Percentiles rank a stretch among this genome's conserved stretches.
Conservation (phyloP, 2,329 filamentous ascomycete genomes). For the Clathrospora elynae region DNA sequence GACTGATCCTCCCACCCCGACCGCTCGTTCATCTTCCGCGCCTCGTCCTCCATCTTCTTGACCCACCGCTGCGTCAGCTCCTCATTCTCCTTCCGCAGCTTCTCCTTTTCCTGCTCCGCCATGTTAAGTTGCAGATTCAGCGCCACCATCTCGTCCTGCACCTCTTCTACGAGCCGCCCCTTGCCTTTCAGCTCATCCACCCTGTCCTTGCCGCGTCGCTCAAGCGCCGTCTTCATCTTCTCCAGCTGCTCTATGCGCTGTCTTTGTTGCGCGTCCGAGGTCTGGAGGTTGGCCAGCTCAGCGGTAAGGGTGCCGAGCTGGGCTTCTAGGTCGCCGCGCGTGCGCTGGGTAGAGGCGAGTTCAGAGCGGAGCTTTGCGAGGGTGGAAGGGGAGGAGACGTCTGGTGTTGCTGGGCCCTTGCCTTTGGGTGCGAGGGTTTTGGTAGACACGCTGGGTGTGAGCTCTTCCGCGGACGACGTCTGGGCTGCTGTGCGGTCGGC, state of each 20-base stretch:
- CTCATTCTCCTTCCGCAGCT: conserved; percentile 80
- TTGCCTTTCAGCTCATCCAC: conserved; percentile 87
- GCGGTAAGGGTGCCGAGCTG: conserved; percentile 66
- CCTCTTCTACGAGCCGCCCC: conserved; percentile 79
- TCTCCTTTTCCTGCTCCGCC: conserved; percentile 75
- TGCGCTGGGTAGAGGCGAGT: conserved; percentile 75
- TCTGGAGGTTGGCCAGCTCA: conserved; percentile 68
- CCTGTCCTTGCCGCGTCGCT: conserved; percentile 73
- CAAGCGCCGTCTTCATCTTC: conserved; percentile 65
- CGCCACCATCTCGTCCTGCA: conserved; percentile 91
- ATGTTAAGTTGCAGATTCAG: conserved; percentile 87
- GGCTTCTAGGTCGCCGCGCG: conserved; percentile 69
- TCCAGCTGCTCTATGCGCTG: conserved; percentile 67
- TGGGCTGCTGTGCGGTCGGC: conserved; percentile 52
- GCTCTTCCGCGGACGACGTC: conserved; percentile 29
- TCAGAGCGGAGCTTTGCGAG: conserved; percentile 59
- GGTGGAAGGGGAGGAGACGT: conserved; percentile 21
- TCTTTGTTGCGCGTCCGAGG: conserved; percentile 63
- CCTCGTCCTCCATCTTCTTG: conserved; percentile 82
- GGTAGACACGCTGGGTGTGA: conserved; percentile 22
- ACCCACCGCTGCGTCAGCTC: conserved; percentile 92
- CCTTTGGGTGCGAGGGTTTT: conserved; percentile 34
- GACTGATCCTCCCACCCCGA: conserved; percentile 36
- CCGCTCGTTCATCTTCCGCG: conserved; percentile 76
- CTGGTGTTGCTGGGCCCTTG: conserved; percentile 22